Base-by-base conservation (phyloP, 305 asterid species). In the Lippia alba region DNA sequence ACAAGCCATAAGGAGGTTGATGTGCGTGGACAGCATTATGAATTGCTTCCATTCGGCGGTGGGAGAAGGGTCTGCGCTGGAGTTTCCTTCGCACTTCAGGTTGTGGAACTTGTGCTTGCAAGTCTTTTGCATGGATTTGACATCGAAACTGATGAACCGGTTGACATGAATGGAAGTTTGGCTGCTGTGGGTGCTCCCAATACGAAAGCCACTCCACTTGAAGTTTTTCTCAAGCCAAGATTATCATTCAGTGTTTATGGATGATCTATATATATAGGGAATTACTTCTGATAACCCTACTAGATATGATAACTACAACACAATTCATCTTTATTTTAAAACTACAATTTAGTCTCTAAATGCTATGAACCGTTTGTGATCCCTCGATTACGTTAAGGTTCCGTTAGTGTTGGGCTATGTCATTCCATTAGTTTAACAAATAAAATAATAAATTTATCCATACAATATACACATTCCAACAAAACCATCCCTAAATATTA, bases 61-160 rank as follows among this genome's bases (percentile, higher is more conserved):
- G 87, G 89, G 6, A 78, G 87, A 69, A 83, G 86, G 44, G 40
- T 73, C 8, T 86, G 92, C 19, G 86, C 85, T 0, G 86, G 82
- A 1, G 46, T 79, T 9, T 6, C 75, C 0, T 33, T 78, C 15
- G 71, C 77, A 1, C 56, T 76, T 44, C 78, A 75, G 24, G 39
- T 71, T 41, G 9, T 72, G 56, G 78, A 68, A 40, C 40, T 77
- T 4, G 76, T 53, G 3, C 46, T 87, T 45, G 85, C 90, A 0
- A 71, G 61, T 18, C 44, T 87, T 14, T 17, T 87, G 24, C 92
- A 84, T 20, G 82, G 76, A 0, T 84, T 82, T 58, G 81, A 84
- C 5, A 36, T 84, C 4, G 34, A 40, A 4, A 80, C 70, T 0
- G 79, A 36, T n/a, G 58, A 56, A 5, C 67, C 67, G 0, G 76